Evolutionary conservation across 306 rosid species (phyloP), one percentile per base, ranked within the genome.

Genomic region (Chamaecrista fasciculata): DNA sequence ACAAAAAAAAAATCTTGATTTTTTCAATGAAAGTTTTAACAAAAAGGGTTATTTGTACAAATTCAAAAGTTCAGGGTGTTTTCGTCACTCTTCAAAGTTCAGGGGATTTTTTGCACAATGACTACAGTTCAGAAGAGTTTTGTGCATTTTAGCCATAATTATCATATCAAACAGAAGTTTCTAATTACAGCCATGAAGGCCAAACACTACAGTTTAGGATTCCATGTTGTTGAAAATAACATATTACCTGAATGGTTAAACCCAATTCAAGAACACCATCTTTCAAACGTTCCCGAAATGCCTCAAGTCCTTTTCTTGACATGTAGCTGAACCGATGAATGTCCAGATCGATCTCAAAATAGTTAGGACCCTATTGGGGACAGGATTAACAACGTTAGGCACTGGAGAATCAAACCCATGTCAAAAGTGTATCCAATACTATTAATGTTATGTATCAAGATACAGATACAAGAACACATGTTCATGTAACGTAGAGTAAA

Each of bases 311-410:
- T 81, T 87, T 91, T 81, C 99, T 87, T 23, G 97, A 87, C 58
- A 95, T 89, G 81, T 91, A 95, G 86, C 99, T 84, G 83, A 95
- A 95, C 3, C 97, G 87, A 79, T 91, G 99, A 73, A 95, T 89
- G 82, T 95, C 99, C 9, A 95, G 83, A 84, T 95, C 99, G 11
- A 95, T 89, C 96, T 95, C 99, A 62, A 95, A 84, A 86, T 89
- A 95, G 64, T 89, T 83, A 60, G 91, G 79, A 69, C 96, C 99
- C 99, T 95, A 82, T 64, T 8, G 56, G 33, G 37, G 49, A 58
- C 23, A 37, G 43, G 46, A 71, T 11, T 61, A 52, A 66, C 62
- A 48, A 50, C 20, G 66, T 68, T 23, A 67, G 24, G 6, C n/a
- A 44, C 1, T 69, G 18, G 11, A 57, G 2, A 77, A 49, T 31